These are phyloP conservation scores for Ogataea naganishii DNA, from an alignment of 805 yeast species.

Conservation along the genomic window DNA sequence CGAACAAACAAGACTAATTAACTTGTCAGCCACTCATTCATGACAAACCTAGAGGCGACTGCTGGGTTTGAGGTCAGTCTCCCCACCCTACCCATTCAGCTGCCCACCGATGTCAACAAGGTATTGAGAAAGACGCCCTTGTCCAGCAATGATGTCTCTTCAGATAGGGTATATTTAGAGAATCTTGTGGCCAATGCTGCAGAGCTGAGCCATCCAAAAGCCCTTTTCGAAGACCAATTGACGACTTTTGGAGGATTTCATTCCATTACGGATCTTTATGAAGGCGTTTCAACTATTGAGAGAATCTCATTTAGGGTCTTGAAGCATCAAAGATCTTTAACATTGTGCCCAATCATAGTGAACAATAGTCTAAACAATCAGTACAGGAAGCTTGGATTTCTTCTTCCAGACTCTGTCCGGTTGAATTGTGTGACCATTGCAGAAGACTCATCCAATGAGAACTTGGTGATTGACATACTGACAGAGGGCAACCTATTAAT, in stretches of 20 bases:
- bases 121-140: background rate
- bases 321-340: conserved; percentile 22
- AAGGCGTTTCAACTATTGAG: conserved; percentile 16
- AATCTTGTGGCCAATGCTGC: background rate
- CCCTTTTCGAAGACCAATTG: conserved; percentile 7
- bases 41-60: no score
- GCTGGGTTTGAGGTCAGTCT: no score
- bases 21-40: no score
- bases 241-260: conserved; percentile 12
- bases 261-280: conserved; percentile 5
- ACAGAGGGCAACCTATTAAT: conserved; percentile 43
- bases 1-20: no score
- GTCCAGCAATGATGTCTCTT: background rate
- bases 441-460: conserved; percentile 20
- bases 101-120: conserved; percentile 1
- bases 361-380: conserved; percentile 25
- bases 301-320: conserved; percentile 24
- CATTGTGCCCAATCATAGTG: conserved; percentile 31
- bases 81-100: conserved; percentile 2
- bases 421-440: conserved; percentile 28
- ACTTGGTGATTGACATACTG: conserved; percentile 43
- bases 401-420: conserved; percentile 28
- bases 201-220: conserved; percentile 7
- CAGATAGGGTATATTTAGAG: no score
- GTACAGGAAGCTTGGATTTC: conserved; percentile 29